These are phyloP conservation scores for Trichoderma gamsii DNA, from an alignment of 495 filamentous ascomycete species.

Conservation along the genomic window DNA sequence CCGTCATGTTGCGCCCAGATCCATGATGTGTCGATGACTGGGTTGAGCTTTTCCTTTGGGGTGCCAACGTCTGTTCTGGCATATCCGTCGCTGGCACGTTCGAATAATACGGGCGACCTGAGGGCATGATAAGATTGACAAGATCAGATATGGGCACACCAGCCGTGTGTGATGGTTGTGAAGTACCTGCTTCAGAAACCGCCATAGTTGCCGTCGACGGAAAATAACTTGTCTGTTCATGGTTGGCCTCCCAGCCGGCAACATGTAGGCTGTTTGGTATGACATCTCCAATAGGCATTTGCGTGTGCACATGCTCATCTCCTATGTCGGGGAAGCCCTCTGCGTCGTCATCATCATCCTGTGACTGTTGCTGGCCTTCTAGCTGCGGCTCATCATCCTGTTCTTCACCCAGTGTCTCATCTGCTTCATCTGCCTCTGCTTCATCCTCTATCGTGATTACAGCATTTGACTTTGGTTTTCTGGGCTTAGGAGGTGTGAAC, in stretches of 20 bases:
- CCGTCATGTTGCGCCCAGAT: neutral
- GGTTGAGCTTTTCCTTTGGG: neutral
- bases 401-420: neutral
- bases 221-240: neutral
- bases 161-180: neutral
- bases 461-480: neutral
- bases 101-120: neutral
- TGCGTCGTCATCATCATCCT: neutral
- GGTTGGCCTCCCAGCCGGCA: neutral
- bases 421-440: neutral
- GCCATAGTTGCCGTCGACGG: neutral
- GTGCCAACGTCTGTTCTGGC: neutral
- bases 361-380: neutral
- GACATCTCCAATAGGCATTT: conserved; percentile 8
- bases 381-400: neutral
- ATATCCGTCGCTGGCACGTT: neutral
- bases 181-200: neutral
- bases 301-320: neutral
- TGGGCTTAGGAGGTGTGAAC: neutral
- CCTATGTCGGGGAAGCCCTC: neutral
- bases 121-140: neutral
- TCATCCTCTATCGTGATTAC: conserved; percentile 3
- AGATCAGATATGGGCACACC: neutral
- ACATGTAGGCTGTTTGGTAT: neutral
- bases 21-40: neutral